These are phyloP conservation scores for Starmerella geochares DNA, from an alignment of 805 yeast genomes.

Conservation along the genomic window DNA sequence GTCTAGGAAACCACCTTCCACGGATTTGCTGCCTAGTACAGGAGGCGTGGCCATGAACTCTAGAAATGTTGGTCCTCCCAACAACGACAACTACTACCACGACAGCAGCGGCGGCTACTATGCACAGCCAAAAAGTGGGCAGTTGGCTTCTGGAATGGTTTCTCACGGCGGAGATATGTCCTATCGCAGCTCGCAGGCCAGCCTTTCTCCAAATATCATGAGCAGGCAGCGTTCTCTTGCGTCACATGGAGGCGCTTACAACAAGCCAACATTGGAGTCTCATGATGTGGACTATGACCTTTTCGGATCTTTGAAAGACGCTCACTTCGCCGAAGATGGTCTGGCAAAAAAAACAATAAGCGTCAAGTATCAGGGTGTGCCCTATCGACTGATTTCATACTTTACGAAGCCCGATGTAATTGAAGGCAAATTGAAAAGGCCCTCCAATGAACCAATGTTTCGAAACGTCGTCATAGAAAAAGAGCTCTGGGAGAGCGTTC, in stretches of 20 bases:
- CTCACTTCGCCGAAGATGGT: conserved; percentile 60
- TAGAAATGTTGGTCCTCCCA: not conserved
- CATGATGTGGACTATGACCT: conserved; percentile 25
- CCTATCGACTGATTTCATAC: conserved; percentile 62
- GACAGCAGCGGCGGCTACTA: not conserved
- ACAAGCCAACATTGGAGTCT: not conserved
- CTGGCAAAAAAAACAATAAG: conserved; percentile 72
- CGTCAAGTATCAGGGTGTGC: conserved; percentile 31
- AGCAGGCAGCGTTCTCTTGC: not conserved
- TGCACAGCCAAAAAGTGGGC: not conserved
- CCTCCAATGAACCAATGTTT: conserved; percentile 40
- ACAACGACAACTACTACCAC: no score
- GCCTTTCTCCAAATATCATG: not conserved
- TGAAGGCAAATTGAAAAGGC: conserved; percentile 37
- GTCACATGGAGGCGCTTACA: not conserved
- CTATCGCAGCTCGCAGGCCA: not conserved
- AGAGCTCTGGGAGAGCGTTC: conserved; percentile 27
- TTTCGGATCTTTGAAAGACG: conserved; percentile 50
- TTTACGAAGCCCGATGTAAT: conserved; percentile 67
- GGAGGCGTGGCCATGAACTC: not conserved
- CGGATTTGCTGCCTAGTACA: not conserved
- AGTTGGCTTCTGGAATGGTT: no score
- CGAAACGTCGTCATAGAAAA: conserved; percentile 37
- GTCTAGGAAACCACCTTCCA: conserved; percentile 1
- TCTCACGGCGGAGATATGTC: no score